Base-by-base conservation (phyloP, 2,329 filamentous ascomycete genomes). In the Celoporthe dispersa region DNA sequence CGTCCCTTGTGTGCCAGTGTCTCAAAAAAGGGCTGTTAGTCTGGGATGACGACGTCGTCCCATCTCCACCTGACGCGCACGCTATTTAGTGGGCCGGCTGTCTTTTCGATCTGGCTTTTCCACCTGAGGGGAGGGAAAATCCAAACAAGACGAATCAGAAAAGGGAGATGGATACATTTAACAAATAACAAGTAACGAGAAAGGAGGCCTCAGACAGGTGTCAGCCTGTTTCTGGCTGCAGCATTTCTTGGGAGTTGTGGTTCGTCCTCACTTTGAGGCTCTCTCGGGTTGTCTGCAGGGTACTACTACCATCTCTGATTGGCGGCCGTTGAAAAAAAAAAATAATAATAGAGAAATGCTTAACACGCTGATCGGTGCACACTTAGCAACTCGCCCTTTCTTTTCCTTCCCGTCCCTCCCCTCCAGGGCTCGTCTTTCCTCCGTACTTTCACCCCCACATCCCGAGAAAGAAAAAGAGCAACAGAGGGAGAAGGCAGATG, bases 1-100 rank as follows among this genome's bases (percentile, higher is more conserved):
- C 22, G 7, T 48, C 19, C 44, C 19, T 48, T 48, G 44, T 48
- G 41, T 48, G 53, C 6, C 51, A 53, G n/a, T 28, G 25, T 53
- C 9, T 53, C 9, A 14, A 16, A 25, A 14, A 53, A 7, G 19
- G 44, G 19, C 16, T 53, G 14, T 14, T 53, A 28, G 53, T 28
- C 28, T 7, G 53, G 53, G 51, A 53, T 57, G 53, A 57, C 53
- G 53, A 57, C 53, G 53, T 31, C 53, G 53, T 31, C 28, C 53
- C 2, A 48, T 48, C 53, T 31, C 53, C 53, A 57, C 53, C 25
- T 31, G 53, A 28, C 53, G 53, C 53, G 53, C 53, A 57, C 53
- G 53, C 53, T 57, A 57, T 31, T 57, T 31, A 57, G 53, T 57
- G 53, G 35, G 57, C 8, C 53, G 7, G 8, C 1, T 57, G 14